A percentile compares a stretch with the other conserved stretches of the same genome.
Conservation (phyloP, 345 rosid species). For the Ailanthus altissimus region DNA sequence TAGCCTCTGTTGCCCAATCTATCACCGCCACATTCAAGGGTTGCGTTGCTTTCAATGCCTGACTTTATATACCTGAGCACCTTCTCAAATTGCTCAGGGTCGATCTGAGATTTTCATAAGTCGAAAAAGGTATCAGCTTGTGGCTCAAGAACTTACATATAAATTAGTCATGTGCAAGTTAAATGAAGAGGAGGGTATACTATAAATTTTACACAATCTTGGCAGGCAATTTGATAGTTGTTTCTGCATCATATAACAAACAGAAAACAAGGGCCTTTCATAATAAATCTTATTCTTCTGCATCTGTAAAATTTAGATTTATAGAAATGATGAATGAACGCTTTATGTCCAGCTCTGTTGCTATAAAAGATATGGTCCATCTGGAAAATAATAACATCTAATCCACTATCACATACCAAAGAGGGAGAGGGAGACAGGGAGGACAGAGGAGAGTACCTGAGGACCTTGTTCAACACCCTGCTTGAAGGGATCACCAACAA, state of each 20-base stretch:
- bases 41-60: slow-evolving; percentile 76
- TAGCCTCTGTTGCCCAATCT: slow-evolving; percentile 75
- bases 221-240: no score
- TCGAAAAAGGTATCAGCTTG: slow-evolving; percentile 6
- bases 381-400: no score
- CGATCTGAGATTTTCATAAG: slow-evolving; percentile 51
- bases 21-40: slow-evolving; percentile 90
- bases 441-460: slow-evolving; percentile 50
- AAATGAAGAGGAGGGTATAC: neutral
- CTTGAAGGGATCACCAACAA: slow-evolving; percentile 93
- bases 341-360: neutral
- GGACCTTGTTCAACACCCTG: slow-evolving; percentile 92
- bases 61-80: slow-evolving; percentile 71
- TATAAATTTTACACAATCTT: neutral
- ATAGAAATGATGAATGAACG: neutral
- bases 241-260: no score
- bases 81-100: slow-evolving; percentile 74
- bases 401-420: neutral
- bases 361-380: neutral
- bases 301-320: neutral
- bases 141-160: neutral
- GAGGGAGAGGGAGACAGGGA: neutral
- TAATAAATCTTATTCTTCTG: neutral
- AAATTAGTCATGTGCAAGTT: neutral
- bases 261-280: neutral